Evolutionary conservation across 202 grass and related monocot species (phyloP).

Genomic region (Zizania palustris): DNA sequence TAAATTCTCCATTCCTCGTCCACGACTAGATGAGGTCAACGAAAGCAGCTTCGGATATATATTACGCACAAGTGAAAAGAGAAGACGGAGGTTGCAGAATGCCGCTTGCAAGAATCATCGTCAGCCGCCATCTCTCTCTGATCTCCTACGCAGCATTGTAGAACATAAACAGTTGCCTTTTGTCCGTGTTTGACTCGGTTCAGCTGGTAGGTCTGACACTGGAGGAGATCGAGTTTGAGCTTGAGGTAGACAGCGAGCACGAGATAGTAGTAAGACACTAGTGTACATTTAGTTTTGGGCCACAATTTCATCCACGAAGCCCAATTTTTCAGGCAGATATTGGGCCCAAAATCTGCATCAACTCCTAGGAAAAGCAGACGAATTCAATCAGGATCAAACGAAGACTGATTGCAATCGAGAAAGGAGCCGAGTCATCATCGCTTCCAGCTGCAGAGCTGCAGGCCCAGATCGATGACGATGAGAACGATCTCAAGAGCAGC

Average conservation of each 20-base stretch:
- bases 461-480: not conserved
- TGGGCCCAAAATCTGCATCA: not conserved
- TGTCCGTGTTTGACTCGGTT: not conserved
- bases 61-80: constrained; percentile 1
- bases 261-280: not conserved
- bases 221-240: not conserved
- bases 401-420: not conserved
- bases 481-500: not conserved
- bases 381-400: not conserved
- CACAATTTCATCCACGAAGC: no score
- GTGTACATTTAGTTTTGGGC: not conserved
- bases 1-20: constrained; percentile 5
- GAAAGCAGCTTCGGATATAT: not conserved
- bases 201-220: not conserved
- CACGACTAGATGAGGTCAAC: not conserved
- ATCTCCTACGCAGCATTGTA: not conserved
- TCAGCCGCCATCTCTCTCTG: not conserved
- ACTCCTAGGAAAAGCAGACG: not conserved
- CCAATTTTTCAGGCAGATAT: not conserved
- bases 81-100: not conserved
- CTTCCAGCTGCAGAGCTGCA: not conserved
- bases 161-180: not conserved
- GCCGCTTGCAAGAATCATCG: not conserved
- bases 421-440: constrained; percentile 5
- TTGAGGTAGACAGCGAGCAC: constrained; percentile 28